Conservation (phyloP, 805 yeast species). For the Lipomyces spencermartinsiae region DNA sequence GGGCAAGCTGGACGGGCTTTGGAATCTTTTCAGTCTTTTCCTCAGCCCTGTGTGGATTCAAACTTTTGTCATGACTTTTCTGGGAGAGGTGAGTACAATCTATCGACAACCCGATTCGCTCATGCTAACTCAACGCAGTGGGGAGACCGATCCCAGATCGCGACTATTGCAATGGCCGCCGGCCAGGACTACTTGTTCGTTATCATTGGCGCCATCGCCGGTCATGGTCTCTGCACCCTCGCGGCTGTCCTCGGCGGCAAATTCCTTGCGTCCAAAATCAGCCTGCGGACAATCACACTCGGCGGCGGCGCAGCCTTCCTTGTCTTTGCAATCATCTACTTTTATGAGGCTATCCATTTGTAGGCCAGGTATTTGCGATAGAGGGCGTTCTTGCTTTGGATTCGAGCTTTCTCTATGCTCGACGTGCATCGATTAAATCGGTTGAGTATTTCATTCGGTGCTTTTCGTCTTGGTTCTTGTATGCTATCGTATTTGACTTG, state of each 20-base stretch:
- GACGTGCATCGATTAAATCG: neutral
- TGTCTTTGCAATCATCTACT: constrained; percentile 78
- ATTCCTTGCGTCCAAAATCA: constrained; percentile 83
- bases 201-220: constrained; percentile 85
- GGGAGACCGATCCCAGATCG: constrained; percentile 99
- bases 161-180: constrained; percentile 98
- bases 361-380: constrained; percentile 3
- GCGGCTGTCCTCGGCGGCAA: constrained; percentile 96
- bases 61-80: constrained; percentile 91
- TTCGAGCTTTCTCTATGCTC: neutral
- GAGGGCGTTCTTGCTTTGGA: neutral
- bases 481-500: no score
- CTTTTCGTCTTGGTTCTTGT: neutral
- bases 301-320: constrained; percentile 91
- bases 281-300: constrained; percentile 88
- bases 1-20: constrained; percentile 49
- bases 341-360: constrained; percentile 61
- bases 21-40: constrained; percentile 64
- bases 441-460: neutral
- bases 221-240: constrained; percentile 86
- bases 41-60: constrained; percentile 92
- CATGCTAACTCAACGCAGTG: constrained; percentile 50
- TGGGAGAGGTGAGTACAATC: constrained; percentile 66
- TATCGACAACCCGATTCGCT: neutral
- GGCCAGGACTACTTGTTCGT: constrained; percentile 91